Base-by-base conservation (phyloP, 2,329 filamentous ascomycete species). In the Exophiala viscosa region DNA sequence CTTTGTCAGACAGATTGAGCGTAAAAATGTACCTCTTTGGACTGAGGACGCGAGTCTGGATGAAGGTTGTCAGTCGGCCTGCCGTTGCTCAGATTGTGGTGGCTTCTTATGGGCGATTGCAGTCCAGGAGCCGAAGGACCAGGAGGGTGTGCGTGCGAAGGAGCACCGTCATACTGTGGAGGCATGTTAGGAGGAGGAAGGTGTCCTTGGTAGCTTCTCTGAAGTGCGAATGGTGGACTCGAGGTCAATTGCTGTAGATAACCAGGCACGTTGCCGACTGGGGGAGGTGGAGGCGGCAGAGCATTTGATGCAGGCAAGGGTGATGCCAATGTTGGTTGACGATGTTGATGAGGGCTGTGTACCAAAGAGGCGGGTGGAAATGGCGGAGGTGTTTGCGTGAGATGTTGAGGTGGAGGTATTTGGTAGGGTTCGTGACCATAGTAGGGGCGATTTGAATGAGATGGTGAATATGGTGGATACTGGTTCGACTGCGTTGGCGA, bases 401-500 rank as follows among this genome's bases (percentile, higher is more conserved):
- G 69, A 36, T 56, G 57, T 49, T 56, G 55, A 50, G 57, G 55
- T 46, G 57, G 49, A 38, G 59, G 52, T 45, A 55, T 52, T 52
- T 58, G 53, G 34, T 67, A 68, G 38, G 70, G 69, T 47, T 73
- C 73, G 52, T 70, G 69, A 31, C 73, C 70, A 65, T 70, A 72
- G 62, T 63, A 71, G 36, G 72, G 62, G 55, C 72, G 75, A 60
- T 67, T 73, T 33, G 68, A 63, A 40, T 73, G 72, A 57, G 64
- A 69, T 40, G 72, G 68, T 44, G 73, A 72, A 39, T 71, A 73
- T 60, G 73, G 74, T 51, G 65, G 65, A 54, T 69, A 65, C 61
- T 67, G 72, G 49, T 67, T 64, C 61, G 72, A 70, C 61, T 73
- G 70, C 52, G 71, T 70, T 51, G 73, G 72, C 60, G 73, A 75